Evolutionary conservation across 306 rosid species (phyloP).

Genomic region (Quercus cerris): DNA sequence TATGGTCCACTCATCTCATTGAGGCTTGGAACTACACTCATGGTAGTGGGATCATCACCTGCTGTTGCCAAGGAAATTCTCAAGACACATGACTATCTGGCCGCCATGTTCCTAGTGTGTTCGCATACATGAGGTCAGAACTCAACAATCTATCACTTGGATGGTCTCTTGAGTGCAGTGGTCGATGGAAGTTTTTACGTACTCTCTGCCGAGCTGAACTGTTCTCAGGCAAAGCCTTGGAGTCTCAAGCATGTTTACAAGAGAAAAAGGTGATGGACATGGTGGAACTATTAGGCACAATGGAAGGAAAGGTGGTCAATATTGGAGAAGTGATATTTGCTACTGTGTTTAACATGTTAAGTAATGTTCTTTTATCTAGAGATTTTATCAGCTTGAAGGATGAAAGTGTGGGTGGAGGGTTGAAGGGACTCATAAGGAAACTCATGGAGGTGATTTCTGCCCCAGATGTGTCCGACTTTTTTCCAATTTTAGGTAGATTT

Average conservation of each 20-base stretch:
- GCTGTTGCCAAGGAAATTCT: conserved; percentile 16
- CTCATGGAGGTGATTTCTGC: not conserved
- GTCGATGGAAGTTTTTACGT: not conserved
- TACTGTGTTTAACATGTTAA: too few relatives aligned
- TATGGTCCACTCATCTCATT: too few relatives aligned
- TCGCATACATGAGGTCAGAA: not conserved
- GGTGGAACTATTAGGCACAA: not conserved
- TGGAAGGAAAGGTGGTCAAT: too few relatives aligned
- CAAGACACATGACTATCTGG: conserved; percentile 11
- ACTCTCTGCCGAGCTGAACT: too few relatives aligned
- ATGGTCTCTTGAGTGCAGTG: conserved; percentile 11
- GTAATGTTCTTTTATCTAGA: not conserved
- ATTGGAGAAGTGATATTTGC: too few relatives aligned
- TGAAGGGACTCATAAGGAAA: not conserved
- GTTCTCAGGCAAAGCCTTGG: too few relatives aligned
- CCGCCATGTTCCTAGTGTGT: too few relatives aligned
- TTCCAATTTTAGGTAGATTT: not conserved
- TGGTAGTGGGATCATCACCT: conserved; percentile 2
- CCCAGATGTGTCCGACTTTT: not conserved
- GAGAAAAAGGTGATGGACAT: conserved; percentile 11
- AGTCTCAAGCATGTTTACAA: not conserved
- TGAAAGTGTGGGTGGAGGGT: not conserved
- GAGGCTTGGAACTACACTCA: conserved; percentile 13
- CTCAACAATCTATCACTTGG: not conserved
- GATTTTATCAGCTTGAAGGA: conserved; percentile 9